Evolutionary conservation across 148 eudicot genomes (phyloP).

Genomic region (Camellia lanceoleosa): DNA sequence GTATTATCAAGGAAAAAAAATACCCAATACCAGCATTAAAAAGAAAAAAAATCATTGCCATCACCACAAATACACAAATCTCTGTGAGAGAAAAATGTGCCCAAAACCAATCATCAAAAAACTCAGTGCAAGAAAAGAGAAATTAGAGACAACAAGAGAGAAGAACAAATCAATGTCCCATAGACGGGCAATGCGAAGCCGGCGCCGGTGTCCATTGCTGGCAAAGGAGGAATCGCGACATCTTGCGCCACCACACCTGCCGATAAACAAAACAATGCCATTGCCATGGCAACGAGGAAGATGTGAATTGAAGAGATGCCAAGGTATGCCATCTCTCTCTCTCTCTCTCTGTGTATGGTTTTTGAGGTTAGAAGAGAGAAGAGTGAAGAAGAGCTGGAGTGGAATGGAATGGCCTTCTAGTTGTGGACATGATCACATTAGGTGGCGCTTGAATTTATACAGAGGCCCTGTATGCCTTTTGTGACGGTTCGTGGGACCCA

Average conservation of each 20-base stretch:
- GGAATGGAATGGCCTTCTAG: too few species aligned
- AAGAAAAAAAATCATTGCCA: too few species aligned
- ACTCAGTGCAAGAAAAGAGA: background rate
- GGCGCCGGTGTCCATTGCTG: conserved; percentile 1
- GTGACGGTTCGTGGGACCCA: too few species aligned
- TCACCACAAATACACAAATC: background rate
- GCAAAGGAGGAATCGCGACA: background rate
- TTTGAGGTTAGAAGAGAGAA: too few species aligned
- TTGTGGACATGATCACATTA: too few species aligned
- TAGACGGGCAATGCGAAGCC: background rate
- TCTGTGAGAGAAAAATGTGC: background rate
- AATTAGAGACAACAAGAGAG: background rate
- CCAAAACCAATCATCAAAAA: background rate
- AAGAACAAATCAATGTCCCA: background rate
- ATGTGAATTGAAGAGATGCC: background rate
- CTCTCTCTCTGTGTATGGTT: too few species aligned
- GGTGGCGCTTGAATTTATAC: too few species aligned
- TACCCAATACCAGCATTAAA: background rate
- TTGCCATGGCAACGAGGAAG: background rate
- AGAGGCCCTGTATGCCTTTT: too few species aligned
- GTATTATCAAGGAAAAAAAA: background rate
- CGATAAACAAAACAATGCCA: background rate
- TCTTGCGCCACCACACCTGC: background rate
- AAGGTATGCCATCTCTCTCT: background rate
- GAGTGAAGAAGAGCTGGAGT: too few species aligned